Evolutionary conservation across 768 basidiomycete species (phyloP), one percentile per base, ranked within the genome.

Genomic region (Trametes maxima): DNA sequence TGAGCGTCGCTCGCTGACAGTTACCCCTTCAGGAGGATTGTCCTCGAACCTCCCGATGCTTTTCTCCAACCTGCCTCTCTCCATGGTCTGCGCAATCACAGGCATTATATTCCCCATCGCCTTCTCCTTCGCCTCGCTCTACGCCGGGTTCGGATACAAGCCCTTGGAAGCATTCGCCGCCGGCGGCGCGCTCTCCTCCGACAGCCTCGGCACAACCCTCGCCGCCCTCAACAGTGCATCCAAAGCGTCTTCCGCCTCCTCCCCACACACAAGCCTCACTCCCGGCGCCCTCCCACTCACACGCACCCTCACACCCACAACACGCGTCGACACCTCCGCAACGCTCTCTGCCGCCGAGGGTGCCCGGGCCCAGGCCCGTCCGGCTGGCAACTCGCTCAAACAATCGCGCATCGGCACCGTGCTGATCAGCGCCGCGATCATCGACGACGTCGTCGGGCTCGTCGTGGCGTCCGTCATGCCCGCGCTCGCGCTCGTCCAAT

Each of bases 131-230:
- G 69, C 80, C 5, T 73, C 84, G 1, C 67, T 85, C 5, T 63
- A 71, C 36, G 71, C 75, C 17, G 79, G 73, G n/a, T 84, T 72
- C 59, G 74, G 76, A 3, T 82, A 80, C 59, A 59, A 72, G 0
- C 54, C 68, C 0, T 62, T 84, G 3, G 80, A 85, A 60, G 75
- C 81, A 2, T 89, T 90, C 68, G 79, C 82, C 0, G 84, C 84
- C 0, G 87, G 87, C 0, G 84, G 85, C 1, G 80, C 86, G 0
- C 75, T 88, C 1, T 83, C 81, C 21, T 83, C 85, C 0, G 89
- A 87, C 0, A 85, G 83, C 0, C 77, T 89, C 2, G 88, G 87
- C 0, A 90, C 88, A 25, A 87, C 85, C 0, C 78, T 89, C 21
- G 77, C 81, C 17, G 77, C 88, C n/a, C 75, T 89, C 28, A 77